Percentiles rank a stretch among this genome's conserved stretches.
Conservation (phyloP, 2,329 filamentous ascomycete species). For the Aspergillus novoparasiticus region DNA sequence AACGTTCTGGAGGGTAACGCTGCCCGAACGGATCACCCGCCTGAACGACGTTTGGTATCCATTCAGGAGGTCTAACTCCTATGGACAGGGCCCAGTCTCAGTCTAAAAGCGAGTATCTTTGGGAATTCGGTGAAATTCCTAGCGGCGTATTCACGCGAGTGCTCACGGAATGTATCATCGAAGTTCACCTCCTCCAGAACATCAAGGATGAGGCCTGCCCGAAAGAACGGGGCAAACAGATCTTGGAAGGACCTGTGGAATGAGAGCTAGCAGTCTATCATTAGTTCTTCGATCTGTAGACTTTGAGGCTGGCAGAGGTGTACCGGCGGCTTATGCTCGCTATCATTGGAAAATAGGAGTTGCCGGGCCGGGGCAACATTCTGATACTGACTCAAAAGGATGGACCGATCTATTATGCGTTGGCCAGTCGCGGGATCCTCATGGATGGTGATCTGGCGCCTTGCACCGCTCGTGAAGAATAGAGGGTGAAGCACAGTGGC, state of each 20-base stretch:
- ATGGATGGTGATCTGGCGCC: slow-evolving; percentile 43
- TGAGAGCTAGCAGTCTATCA: slow-evolving; percentile 29
- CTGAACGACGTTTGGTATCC: background rate
- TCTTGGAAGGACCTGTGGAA: slow-evolving; percentile 52
- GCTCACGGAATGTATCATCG: slow-evolving; percentile 32
- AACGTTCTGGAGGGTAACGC: background rate
- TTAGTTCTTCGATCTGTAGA: background rate
- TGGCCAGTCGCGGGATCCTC: slow-evolving; percentile 42
- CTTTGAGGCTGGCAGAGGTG: background rate
- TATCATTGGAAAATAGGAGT: background rate
- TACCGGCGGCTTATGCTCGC: background rate
- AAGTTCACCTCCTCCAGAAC: slow-evolving; percentile 53
- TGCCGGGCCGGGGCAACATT: slow-evolving; percentile 6
- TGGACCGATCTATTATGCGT: slow-evolving; percentile 35
- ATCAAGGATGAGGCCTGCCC: slow-evolving; percentile 47
- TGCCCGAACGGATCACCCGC: too few relatives aligned
- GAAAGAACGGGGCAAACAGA: slow-evolving; percentile 49
- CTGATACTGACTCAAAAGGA: background rate
- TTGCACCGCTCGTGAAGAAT: slow-evolving; percentile 51
- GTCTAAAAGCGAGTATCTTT: slow-evolving; percentile 33
- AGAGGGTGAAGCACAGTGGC: slow-evolving; percentile 53
- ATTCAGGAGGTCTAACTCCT: background rate
- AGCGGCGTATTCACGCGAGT: slow-evolving; percentile 35
- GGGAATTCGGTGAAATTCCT: slow-evolving; percentile 42
- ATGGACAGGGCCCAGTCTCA: background rate